phyloP scores from a whole-genome alignment of 2,329 filamentous ascomycete genomes.

The Epichloe bromicola region DNA sequence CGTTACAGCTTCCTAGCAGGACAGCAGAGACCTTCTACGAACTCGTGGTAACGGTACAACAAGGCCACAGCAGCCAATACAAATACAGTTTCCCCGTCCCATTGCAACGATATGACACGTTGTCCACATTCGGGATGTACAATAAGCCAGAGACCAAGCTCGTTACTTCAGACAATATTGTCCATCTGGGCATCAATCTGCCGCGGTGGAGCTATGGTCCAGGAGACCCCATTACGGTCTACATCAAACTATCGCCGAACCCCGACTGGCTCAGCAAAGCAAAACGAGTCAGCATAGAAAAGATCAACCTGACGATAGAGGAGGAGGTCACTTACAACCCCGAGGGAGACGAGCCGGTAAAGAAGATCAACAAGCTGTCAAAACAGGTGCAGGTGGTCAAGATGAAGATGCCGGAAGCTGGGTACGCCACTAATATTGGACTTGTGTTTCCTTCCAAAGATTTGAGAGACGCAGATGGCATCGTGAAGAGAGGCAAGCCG shows the following conservation, averaged over 20 bases:
- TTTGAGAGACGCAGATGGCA: constrained; percentile 71
- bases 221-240: constrained; percentile 86
- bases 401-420: constrained; percentile 75
- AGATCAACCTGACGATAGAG: constrained; percentile 86
- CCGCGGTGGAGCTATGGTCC: constrained; percentile 96
- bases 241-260: constrained; percentile 88
- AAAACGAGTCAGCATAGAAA: constrained; percentile 81
- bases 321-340: constrained; percentile 99
- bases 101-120: constrained; percentile 83
- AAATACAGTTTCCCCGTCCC: constrained; percentile 88
- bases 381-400: constrained; percentile 74
- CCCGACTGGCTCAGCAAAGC: constrained; percentile 85
- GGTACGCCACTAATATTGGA: constrained; percentile 85
- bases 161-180: constrained; percentile 75
- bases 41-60: constrained; percentile 88
- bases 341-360: constrained; percentile 86
- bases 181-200: constrained; percentile 82
- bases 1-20: constrained; percentile 75
- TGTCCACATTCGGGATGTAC: constrained; percentile 99
- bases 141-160: constrained; percentile 87
- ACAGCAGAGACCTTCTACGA: constrained; percentile 98
- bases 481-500: constrained; percentile 71
- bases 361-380: constrained; percentile 75
- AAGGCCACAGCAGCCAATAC: constrained; percentile 74
- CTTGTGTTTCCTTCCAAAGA: constrained; percentile 87